These are phyloP conservation scores for Flaveria ramosissima DNA, from an alignment of 129 eudicot genomes.

Conservation along the genomic window DNA sequence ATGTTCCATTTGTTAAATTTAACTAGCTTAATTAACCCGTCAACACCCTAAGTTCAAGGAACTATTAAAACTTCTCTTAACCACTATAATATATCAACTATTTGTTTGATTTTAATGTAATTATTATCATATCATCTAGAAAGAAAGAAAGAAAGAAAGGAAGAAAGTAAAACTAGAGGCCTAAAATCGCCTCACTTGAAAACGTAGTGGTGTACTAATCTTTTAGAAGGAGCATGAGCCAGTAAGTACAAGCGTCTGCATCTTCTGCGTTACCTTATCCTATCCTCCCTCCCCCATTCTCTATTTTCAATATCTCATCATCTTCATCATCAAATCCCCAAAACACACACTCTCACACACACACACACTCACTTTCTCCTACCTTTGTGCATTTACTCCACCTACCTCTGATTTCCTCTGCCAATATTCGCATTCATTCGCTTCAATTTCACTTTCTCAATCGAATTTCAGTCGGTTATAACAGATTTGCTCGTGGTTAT, in stretches of 20 bases:
- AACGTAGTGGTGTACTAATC: conserved; percentile 20
- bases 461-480: not conserved
- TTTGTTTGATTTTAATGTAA: not conserved
- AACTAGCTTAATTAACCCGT: no score
- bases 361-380: not conserved
- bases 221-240: conserved; percentile 6
- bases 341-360: conserved; percentile 15
- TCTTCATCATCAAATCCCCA: conserved; percentile 32
- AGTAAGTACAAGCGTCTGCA: conserved; percentile 14
- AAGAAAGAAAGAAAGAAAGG: not conserved
- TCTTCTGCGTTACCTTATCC: conserved; percentile 65
- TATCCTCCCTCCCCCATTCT: conserved; percentile 43
- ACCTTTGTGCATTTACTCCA: conserved; percentile 4
- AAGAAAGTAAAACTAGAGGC: conserved; percentile 54
- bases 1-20: no score
- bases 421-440: not conserved
- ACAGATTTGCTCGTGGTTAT: not conserved
- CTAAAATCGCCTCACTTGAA: conserved; percentile 43
- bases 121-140: not conserved
- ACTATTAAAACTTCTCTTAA: no score
- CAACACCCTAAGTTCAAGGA: no score
- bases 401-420: not conserved
- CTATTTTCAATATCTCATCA: conserved; percentile 25
- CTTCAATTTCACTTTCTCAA: conserved; percentile 1
- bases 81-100: no score